phyloP scores from a whole-genome alignment of 2,329 filamentous ascomycete genomes.

The Hansfordia pulvinata region DNA sequence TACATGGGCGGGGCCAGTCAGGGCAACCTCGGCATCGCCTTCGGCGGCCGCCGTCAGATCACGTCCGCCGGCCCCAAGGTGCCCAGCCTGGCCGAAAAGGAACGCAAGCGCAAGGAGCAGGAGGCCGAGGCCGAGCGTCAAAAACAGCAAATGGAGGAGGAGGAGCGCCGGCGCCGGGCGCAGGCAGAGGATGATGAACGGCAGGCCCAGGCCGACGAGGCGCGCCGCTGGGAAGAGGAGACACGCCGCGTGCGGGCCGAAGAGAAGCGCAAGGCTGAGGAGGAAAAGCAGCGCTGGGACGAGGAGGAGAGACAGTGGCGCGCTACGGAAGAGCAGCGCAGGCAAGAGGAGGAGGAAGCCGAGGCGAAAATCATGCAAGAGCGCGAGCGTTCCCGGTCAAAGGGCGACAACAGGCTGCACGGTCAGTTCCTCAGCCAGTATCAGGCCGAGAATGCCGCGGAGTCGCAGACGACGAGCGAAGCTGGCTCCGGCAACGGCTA shows the following conservation, averaged over 20 bases:
- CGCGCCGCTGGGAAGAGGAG: conserved; percentile 54
- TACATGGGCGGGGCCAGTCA: conserved; percentile 98
- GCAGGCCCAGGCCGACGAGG: conserved; percentile 46
- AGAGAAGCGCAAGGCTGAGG: conserved; percentile 47
- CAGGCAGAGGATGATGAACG: conserved; percentile 46
- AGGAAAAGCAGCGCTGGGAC: conserved; percentile 63
- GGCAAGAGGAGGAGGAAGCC: conserved; percentile 59
- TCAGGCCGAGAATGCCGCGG: conserved; percentile 50
- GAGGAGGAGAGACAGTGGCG: conserved; percentile 69
- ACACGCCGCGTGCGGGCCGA: conserved; percentile 43
- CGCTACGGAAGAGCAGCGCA: conserved; percentile 57
- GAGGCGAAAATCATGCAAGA: conserved; percentile 56
- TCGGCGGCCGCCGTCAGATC: conserved; percentile 85
- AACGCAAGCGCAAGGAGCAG: conserved; percentile 46
- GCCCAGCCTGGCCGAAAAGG: conserved; percentile 73
- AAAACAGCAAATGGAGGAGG: conserved; percentile 38
- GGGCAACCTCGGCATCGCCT: conserved; percentile 85
- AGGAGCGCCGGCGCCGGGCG: conserved; percentile 29
- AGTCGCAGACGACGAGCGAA: conserved; percentile 21
- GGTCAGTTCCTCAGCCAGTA: conserved; percentile 85
- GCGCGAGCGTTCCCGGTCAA: conserved; percentile 43
- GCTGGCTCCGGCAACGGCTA: conserved; percentile 31
- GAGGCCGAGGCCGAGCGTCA: conserved; percentile 47
- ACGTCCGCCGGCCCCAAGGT: conserved; percentile 70
- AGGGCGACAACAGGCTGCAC: conserved; percentile 55